Percentiles rank a stretch among this genome's conserved stretches.
phyloP scores from a whole-genome alignment of 2,329 filamentous ascomycete species.

The Beauveria caledonica region DNA sequence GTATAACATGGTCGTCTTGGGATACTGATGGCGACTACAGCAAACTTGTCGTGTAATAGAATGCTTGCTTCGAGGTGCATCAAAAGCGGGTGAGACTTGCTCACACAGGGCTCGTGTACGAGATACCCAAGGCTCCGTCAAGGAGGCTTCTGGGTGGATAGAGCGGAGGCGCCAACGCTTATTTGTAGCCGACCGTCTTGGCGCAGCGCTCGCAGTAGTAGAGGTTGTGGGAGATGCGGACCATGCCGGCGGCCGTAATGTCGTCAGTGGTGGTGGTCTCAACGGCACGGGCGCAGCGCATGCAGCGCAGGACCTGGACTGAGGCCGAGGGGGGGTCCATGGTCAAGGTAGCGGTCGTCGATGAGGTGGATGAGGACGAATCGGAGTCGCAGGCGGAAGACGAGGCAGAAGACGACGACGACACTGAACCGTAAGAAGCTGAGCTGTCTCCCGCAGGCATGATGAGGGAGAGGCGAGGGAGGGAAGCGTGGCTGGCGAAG shows the following conservation, averaged over 20 bases:
- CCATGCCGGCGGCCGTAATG: conserved; percentile 50
- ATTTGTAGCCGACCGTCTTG: conserved; percentile 55
- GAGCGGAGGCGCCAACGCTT: conserved; percentile 20
- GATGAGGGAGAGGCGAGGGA: conserved; percentile 14
- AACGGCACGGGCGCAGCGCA: conserved; percentile 51
- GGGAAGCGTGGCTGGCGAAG: conserved; percentile 1
- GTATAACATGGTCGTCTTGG: neutral
- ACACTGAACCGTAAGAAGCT: conserved; percentile 23
- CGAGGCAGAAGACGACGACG: conserved; percentile 20
- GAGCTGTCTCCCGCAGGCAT: conserved; percentile 21
- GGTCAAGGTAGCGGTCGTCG: conserved; percentile 25
- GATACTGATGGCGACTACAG: neutral
- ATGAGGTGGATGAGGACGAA: conserved; percentile 28
- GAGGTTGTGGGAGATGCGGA: conserved; percentile 55
- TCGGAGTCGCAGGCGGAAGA: conserved; percentile 38
- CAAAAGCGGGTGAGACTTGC: neutral
- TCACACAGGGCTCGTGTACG: neutral
- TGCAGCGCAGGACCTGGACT: conserved; percentile 54
- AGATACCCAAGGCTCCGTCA: neutral
- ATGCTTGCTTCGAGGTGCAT: neutral
- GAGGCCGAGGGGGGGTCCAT: conserved; percentile 46
- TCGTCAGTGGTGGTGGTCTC: conserved; percentile 56
- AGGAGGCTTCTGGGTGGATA: neutral
- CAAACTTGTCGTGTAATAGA: neutral
- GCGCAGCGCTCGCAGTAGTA: conserved; percentile 60